Percentiles rank a stretch among this genome's conserved stretches.
Evolutionary conservation across 2,329 filamentous ascomycete genomes (phyloP).

Genomic region (Aspergillus neoniger): DNA sequence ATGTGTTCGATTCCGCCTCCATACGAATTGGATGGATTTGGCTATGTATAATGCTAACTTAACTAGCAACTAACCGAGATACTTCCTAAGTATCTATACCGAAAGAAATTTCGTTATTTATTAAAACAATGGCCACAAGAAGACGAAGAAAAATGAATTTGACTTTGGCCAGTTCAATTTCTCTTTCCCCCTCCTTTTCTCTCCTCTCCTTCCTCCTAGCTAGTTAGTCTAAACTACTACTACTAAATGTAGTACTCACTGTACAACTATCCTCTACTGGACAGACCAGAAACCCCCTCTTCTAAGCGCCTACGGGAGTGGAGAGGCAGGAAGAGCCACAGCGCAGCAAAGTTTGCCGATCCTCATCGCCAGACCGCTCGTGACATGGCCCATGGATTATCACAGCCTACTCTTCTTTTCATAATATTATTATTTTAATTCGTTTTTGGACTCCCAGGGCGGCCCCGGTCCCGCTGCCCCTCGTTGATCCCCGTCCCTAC

Average conservation of each 20-base stretch:
- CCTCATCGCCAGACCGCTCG: slow-evolving; percentile 20
- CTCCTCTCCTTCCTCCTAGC: neutral
- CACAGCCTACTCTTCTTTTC: neutral
- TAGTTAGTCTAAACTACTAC: neutral
- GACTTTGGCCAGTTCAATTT: neutral
- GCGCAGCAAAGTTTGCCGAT: slow-evolving; percentile 22
- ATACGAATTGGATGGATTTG: too few species aligned
- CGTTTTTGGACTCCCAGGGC: neutral
- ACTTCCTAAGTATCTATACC: too few species aligned
- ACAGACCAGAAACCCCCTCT: neutral
- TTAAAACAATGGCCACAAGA: too few species aligned
- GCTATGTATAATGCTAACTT: too few species aligned
- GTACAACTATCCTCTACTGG: neutral
- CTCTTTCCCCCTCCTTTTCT: neutral
- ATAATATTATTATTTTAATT: too few species aligned
- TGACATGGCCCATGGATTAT: slow-evolving; percentile 14
- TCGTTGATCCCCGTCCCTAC: neutral
- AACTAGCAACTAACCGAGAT: too few species aligned
- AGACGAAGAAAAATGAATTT: too few species aligned
- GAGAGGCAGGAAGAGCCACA: neutral
- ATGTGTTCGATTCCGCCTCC: too few species aligned
- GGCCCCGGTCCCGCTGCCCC: slow-evolving; percentile 1
- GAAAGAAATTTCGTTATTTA: too few species aligned
- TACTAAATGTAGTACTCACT: too few species aligned
- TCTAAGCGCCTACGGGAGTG: neutral